Percentiles rank a stretch among this genome's conserved stretches.
Evolutionary conservation across 2,329 filamentous ascomycete genomes (phyloP).

Genomic region (Sporothrix globosa): DNA sequence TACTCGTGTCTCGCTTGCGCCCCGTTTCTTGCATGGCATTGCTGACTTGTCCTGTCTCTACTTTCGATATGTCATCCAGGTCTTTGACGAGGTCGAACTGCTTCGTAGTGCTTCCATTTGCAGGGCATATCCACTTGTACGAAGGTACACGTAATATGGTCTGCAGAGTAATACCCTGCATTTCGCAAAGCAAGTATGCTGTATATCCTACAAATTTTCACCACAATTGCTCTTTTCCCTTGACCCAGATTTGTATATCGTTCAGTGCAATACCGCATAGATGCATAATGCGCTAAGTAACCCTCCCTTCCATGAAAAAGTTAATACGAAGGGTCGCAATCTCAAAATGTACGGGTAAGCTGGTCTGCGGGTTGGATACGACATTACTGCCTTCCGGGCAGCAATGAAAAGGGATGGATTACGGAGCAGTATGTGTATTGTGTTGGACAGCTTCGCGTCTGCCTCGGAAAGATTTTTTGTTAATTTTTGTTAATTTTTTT

Average conservation of each 20-base stretch:
- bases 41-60: background rate
- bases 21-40: constrained; percentile 3
- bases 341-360: constrained; percentile 6
- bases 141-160: background rate
- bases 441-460: background rate
- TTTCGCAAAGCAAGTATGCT: too few species aligned
- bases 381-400: constrained; percentile 23
- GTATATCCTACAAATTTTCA: background rate
- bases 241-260: background rate
- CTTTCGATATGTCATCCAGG: background rate
- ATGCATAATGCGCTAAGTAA: constrained; percentile 21
- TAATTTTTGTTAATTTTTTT: background rate
- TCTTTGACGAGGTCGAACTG: background rate
- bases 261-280: background rate
- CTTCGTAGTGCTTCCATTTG: background rate
- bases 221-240: background rate
- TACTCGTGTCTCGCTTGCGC: constrained; percentile 8
- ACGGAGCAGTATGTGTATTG: constrained; percentile 9
- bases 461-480: too few species aligned
- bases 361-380: constrained; percentile 13
- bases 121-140: background rate
- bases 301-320: constrained; percentile 21
- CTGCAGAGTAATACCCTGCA: background rate
- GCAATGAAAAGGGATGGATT: constrained; percentile 6
- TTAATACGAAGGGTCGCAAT: constrained; percentile 24